These are phyloP conservation scores for Metschnikowia hibisci DNA, from an alignment of 805 yeast genomes.

Conservation along the genomic window DNA sequence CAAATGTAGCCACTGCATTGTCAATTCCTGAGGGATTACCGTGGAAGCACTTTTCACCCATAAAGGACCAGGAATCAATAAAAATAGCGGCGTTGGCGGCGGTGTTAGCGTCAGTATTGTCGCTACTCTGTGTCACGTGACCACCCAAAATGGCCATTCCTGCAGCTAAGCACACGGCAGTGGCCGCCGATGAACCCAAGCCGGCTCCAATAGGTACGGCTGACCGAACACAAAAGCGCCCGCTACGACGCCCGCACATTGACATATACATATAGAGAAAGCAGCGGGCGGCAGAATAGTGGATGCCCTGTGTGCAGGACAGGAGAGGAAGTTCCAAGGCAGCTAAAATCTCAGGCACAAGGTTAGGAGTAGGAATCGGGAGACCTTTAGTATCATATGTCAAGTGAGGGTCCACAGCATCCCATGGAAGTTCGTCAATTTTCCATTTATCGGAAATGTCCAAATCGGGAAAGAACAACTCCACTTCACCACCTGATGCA, in stretches of 20 bases:
- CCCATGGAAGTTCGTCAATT: constrained; percentile 59
- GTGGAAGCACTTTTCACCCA: constrained; percentile 94
- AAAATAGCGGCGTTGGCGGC: constrained; percentile 44
- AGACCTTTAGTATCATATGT: constrained; percentile 18
- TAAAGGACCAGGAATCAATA: constrained; percentile 81
- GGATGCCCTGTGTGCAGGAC: constrained; percentile 51
- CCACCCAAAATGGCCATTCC: constrained; percentile 65
- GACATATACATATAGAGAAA: constrained; percentile 74
- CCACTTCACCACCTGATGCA: constrained; percentile 44
- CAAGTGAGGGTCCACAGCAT: constrained; percentile 10
- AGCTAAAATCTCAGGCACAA: constrained; percentile 55
- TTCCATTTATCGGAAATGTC: constrained; percentile 63
- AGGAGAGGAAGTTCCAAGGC: constrained; percentile 44
- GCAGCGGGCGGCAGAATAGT: constrained; percentile 74
- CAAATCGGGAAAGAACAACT: constrained; percentile 71
- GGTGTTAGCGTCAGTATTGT: too few species aligned
- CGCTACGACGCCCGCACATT: constrained; percentile 37
- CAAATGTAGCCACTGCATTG: constrained; percentile 91
- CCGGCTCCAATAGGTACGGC: constrained; percentile 96
- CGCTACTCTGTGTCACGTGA: constrained; percentile 38
- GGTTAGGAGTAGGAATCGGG: constrained; percentile 45
- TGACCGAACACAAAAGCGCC: constrained; percentile 65
- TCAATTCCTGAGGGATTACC: constrained; percentile 97
- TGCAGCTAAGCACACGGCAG: constrained; percentile 77
- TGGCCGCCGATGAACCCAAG: constrained; percentile 88